phyloP scores from a whole-genome alignment of 129 eudicot species.

The Arctium lappa region DNA sequence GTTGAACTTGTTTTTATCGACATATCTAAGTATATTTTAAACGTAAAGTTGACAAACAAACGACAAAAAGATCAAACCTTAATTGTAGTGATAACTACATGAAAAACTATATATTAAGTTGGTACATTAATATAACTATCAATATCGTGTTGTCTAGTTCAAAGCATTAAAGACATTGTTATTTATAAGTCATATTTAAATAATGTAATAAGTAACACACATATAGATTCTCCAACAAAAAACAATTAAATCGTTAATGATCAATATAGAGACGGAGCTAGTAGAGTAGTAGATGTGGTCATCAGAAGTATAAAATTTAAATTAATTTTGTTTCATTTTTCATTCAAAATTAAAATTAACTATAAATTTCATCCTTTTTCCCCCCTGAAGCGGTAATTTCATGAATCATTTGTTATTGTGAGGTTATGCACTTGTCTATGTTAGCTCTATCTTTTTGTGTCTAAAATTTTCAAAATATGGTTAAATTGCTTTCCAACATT shows the following conservation, averaged over 20 bases:
- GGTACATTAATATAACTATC: neutral
- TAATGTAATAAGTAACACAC: neutral
- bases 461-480: neutral
- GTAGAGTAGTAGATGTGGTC: neutral
- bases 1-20: neutral
- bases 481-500: neutral
- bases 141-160: too few relatives aligned
- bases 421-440: neutral
- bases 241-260: neutral
- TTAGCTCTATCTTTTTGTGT: too few relatives aligned
- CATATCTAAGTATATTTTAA: neutral
- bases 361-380: too few relatives aligned
- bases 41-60: neutral
- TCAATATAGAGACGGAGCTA: neutral
- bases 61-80: neutral
- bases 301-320: neutral
- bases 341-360: too few relatives aligned
- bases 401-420: too few relatives aligned
- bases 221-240: neutral
- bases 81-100: neutral
- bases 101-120: neutral
- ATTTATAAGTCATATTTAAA: neutral
- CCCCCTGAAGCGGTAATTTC: too few relatives aligned
- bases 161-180: too few relatives aligned
- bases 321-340: neutral